Base-by-base conservation (phyloP, 2,329 filamentous ascomycete species). In the Aspergillus eucalypticola region DNA sequence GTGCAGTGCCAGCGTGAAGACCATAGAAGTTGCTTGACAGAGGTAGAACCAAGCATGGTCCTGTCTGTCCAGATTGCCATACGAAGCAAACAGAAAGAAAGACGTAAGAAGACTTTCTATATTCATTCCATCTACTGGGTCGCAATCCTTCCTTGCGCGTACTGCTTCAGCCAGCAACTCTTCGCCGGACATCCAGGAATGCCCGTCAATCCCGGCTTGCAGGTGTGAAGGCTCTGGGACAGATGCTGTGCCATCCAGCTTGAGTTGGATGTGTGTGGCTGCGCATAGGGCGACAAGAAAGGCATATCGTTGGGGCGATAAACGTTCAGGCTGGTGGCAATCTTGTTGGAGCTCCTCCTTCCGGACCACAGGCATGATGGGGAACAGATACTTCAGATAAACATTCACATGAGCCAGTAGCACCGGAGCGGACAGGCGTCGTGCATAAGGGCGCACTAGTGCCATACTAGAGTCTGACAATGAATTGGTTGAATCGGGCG, bases 21-120 rank as follows among this genome's bases (percentile, higher is more conserved):
- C 75, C 74, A 94, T 81, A 5, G 90, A 92, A 1, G 87, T 88
- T 5, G 89, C 89, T 75, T 95, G 90, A 25, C 90, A 86, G 8
- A 94, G 79, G 71, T 91, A 87, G 70, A 88, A 92, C 90, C 90
- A 94, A 1, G 90, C 90, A 73, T 88, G 87, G 63, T 90, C 87
- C 72, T 92, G 89, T 72, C 88, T 82, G 63, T 92, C 89, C 50
- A 91, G 78, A 39, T 86, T 88, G 62, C 89, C 88, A 72, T 89
- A 86, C 60, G 88, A 88, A 39, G 85, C 88, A 67, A 91, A 92
- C 25, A 94, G 73, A 73, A 94, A 92, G 75, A 90, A 92, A 56
- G 88, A 92, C n/a, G 89, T 91, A 60, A 88, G 86, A 10, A 80
- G 71, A 8, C 69, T 74, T 48, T 75, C 73, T 21, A 79, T 64